These are phyloP conservation scores for Corchorus olitorius DNA, from an alignment of 345 rosid species.

Conservation along the genomic window DNA sequence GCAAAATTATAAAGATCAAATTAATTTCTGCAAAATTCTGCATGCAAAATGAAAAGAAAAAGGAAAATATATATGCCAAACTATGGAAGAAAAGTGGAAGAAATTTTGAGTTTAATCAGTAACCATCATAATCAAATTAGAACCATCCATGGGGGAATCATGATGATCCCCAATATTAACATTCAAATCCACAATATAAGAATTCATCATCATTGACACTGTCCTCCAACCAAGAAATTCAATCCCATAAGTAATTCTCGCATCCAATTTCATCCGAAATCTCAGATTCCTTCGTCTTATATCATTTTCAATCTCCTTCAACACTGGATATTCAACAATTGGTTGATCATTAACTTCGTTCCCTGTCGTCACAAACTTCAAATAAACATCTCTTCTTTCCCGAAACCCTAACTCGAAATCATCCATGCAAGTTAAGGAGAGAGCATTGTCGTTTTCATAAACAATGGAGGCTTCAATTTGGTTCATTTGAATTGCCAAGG, in stretches of 20 bases:
- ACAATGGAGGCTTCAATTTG: neutral
- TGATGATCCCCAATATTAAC: constrained; percentile 1
- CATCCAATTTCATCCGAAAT: neutral
- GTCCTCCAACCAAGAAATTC: neutral
- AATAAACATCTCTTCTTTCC: neutral
- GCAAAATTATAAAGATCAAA: too few species aligned
- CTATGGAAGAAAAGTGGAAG: neutral
- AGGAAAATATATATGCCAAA: neutral
- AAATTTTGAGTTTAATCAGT: neutral
- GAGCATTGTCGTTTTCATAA: neutral
- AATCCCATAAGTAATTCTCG: neutral
- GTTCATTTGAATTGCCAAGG: neutral
- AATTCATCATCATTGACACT: neutral
- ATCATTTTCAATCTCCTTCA: constrained; percentile 11
- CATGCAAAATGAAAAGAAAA: too few species aligned
- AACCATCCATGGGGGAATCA: neutral
- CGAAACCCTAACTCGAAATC: neutral
- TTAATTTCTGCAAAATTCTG: too few species aligned
- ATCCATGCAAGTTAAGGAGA: neutral
- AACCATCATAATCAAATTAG: neutral
- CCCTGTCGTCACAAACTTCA: neutral
- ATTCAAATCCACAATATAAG: constrained; percentile 1
- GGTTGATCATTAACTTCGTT: constrained; percentile 12
- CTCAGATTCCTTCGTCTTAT: neutral
- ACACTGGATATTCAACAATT: constrained; percentile 3